These are phyloP conservation scores for Thraustotheca clavata DNA, from an alignment of 352 stramenopile species.

Conservation along the genomic window DNA sequence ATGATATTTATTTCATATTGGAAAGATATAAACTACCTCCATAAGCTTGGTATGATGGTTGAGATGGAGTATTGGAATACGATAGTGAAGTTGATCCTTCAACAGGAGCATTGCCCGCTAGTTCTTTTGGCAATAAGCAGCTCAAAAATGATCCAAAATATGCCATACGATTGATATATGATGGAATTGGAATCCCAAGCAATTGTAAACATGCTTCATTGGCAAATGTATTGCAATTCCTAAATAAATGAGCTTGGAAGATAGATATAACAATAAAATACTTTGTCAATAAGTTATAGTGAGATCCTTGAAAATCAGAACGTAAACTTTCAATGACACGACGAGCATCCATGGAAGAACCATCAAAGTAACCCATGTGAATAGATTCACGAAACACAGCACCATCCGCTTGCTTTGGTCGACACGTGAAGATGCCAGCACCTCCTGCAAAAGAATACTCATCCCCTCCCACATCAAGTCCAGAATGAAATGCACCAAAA, in stretches of 20 bases:
- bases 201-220: constrained; percentile 82
- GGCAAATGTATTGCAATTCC: constrained; percentile 94
- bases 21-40: neutral
- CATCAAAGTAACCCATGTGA: constrained; percentile 84
- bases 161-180: constrained; percentile 90
- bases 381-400: constrained; percentile 86
- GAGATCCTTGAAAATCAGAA: constrained; percentile 72
- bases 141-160: constrained; percentile 87
- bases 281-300: constrained; percentile 88
- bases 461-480: constrained; percentile 85
- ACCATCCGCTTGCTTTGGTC: constrained; percentile 54
- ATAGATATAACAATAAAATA: constrained; percentile 28
- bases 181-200: constrained; percentile 68
- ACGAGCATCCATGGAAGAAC: constrained; percentile 66
- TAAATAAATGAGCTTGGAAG: constrained; percentile 18
- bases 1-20: neutral
- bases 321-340: constrained; percentile 78
- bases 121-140: constrained; percentile 57
- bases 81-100: constrained; percentile 26
- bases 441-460: constrained; percentile 92
- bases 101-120: constrained; percentile 50
- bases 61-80: neutral
- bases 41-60: neutral
- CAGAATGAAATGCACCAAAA: constrained; percentile 89
- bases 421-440: constrained; percentile 82